Base-by-base conservation (phyloP, 2,329 filamentous ascomycete species). In the Cadophora malorum region DNA sequence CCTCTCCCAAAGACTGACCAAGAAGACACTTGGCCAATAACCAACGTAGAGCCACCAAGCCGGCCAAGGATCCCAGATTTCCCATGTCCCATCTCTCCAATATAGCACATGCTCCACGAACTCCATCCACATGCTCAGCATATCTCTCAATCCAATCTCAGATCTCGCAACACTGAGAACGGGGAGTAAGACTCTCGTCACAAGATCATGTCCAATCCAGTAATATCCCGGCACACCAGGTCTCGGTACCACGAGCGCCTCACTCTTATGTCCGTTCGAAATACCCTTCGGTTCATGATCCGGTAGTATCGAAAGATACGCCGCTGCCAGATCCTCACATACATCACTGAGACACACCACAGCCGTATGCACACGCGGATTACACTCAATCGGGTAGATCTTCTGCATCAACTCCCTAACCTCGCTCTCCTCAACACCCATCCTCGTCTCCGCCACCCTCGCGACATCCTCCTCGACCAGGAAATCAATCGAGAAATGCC, bases 401-500 rank as follows among this genome's bases (percentile, higher is more conserved):
- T 71, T 82, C 72, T n/a, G 79, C 77, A 55, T 79, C 49, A 73
- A 77, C 52, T 70, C 74, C 33, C 53, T 50, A 14, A 68, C 41
- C 35, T 68, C 67, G 7, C 19, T 47, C 49, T 68, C 63, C 28
- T 38, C 16, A 12, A 68, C 67, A 10, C 67, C 67, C 7, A 66
- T 41, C 45, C 63, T 55, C 50, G 50, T 58, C 41, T 68, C 67
- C 49, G 67, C 67, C 21, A 66, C 64, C 31, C 35, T 23, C 0
- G 68, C 67, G 10, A 71, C 65, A 2, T 79, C 76, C 60, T 84
- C 80, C 59, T 87, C 83, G 2, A 91, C 85, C 71, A 93, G 80
- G 70, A 94, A 90, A 76, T 92, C 89, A 64, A 94, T 90, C 21
- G 86, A 90, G 38, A 94, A 77, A 75, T 94, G 92, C 0, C 91